phyloP scores from a whole-genome alignment of 371 early-diverging fungal species.

The Choanephora cucurbitarum region DNA sequence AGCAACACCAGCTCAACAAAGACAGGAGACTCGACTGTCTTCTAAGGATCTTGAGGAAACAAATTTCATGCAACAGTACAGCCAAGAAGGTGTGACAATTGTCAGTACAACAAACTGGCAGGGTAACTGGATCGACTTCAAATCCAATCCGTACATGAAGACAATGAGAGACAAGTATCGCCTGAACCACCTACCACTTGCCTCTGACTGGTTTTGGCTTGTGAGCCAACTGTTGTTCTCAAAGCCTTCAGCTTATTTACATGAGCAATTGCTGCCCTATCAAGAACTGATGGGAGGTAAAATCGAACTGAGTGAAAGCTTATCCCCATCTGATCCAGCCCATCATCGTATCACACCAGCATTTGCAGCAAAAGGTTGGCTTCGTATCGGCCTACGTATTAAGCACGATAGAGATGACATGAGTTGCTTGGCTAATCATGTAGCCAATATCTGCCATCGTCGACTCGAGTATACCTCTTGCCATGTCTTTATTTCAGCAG shows the following conservation, averaged over 20 bases:
- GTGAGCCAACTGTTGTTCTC: slow-evolving; percentile 36
- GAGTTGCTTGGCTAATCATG: slow-evolving; percentile 26
- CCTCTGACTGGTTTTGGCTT: slow-evolving; percentile 45
- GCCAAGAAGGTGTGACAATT: slow-evolving; percentile 7
- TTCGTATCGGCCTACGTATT: slow-evolving; percentile 37
- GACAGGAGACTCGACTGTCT: background rate
- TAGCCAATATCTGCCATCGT: slow-evolving; percentile 20
- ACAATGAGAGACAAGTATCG: slow-evolving; percentile 32
- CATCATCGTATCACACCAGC: slow-evolving; percentile 8
- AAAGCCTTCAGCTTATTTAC: slow-evolving; percentile 32
- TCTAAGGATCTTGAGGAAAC: slow-evolving; percentile 9
- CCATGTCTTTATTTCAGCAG: slow-evolving; percentile 38
- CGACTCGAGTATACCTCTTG: background rate
- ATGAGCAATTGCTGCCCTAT: slow-evolving; percentile 30
- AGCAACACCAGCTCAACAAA: slow-evolving; percentile 9
- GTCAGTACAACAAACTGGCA: slow-evolving; percentile 10
- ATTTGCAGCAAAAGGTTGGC: slow-evolving; percentile 21
- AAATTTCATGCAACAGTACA: slow-evolving; percentile 8
- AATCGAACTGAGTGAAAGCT: slow-evolving; percentile 15
- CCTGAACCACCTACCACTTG: slow-evolving; percentile 18
- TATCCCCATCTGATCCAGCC: slow-evolving; percentile 18
- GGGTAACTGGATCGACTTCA: slow-evolving; percentile 10
- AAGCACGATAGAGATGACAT: slow-evolving; percentile 1
- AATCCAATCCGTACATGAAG: slow-evolving; percentile 21
- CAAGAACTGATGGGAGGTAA: slow-evolving; percentile 41